Conservation (phyloP, 192 early-diverging fungal species). For the Coemansia pectinata region DNA sequence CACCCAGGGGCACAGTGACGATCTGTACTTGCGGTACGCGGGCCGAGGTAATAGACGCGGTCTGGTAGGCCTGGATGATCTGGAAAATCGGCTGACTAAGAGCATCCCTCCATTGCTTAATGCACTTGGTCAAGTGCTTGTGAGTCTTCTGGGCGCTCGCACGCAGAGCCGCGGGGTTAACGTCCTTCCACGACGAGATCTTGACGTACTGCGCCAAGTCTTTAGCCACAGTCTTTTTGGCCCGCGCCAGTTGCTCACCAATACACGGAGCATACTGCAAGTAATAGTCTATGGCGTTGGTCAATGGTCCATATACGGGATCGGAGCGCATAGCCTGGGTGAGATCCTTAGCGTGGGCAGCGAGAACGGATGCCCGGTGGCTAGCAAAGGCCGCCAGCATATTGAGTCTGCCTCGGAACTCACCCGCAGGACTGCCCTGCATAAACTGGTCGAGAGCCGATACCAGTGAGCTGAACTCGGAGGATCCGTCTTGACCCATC, state of each 20-base stretch:
- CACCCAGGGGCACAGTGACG: constrained; percentile 25
- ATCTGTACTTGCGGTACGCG: constrained; percentile 20
- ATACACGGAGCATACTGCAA: constrained; percentile 67
- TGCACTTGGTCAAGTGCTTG: constrained; percentile 85
- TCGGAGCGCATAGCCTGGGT: constrained; percentile 9
- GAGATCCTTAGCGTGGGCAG: not conserved
- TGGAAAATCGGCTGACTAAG: constrained; percentile 71
- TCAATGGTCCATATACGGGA: constrained; percentile 35
- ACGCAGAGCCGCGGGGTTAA: constrained; percentile 87
- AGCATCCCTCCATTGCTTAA: constrained; percentile 80
- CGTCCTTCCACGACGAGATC: constrained; percentile 97
- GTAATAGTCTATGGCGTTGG: constrained; percentile 82
- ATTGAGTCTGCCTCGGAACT: constrained; percentile 75
- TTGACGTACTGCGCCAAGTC: constrained; percentile 92
- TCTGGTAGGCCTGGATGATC: constrained; percentile 43
- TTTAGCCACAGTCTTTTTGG: constrained; percentile 76
- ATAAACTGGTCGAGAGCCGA: constrained; percentile 81
- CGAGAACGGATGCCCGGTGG: constrained; percentile 25
- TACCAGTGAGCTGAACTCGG: constrained; percentile 43
- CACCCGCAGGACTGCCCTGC: constrained; percentile 73
- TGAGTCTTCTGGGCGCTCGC: constrained; percentile 92
- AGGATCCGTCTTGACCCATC: constrained; percentile 3
- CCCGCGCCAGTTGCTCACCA: constrained; percentile 57
- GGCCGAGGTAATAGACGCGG: constrained; percentile 17
- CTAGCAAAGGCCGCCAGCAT: constrained; percentile 63